Evolutionary conservation across 2,329 filamentous ascomycete genomes (phyloP).

Genomic region (Dactylellina haptotyla): DNA sequence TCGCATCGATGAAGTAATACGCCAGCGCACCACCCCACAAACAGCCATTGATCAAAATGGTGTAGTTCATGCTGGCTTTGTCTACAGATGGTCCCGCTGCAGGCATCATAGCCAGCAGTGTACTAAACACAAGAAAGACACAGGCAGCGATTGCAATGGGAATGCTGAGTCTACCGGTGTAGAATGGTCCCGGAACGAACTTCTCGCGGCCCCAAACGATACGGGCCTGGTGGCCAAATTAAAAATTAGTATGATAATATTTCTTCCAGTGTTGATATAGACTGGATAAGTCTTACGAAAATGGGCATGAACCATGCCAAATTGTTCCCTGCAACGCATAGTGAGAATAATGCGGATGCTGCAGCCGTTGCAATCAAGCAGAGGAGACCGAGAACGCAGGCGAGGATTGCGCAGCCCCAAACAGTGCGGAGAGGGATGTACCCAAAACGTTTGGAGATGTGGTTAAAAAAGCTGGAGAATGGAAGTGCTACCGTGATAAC

Average conservation of each 20-base stretch:
- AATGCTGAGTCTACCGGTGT: constrained; percentile 68
- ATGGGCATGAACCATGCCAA: constrained; percentile 71
- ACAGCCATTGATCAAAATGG: constrained; percentile 70
- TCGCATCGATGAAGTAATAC: constrained; percentile 69
- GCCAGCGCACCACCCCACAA: constrained; percentile 69
- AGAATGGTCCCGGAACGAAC: constrained; percentile 70
- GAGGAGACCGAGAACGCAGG: constrained; percentile 68
- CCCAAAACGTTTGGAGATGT: constrained; percentile 67
- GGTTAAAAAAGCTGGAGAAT: constrained; percentile 69
- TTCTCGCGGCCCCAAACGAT: constrained; percentile 69
- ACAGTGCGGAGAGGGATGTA: constrained; percentile 70
- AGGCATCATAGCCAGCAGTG: constrained; percentile 70
- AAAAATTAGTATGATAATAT: not conserved
- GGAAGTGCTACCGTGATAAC: constrained; percentile 64
- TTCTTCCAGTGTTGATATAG: not conserved
- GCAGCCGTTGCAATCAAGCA: constrained; percentile 70
- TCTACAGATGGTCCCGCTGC: constrained; percentile 67
- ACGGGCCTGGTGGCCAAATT: constrained; percentile 59
- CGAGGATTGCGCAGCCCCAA: constrained; percentile 67
- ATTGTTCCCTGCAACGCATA: constrained; percentile 71
- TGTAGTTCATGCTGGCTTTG: constrained; percentile 70
- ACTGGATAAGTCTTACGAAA: constrained; percentile 61
- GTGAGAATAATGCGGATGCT: constrained; percentile 70
- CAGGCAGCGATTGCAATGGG: constrained; percentile 68
- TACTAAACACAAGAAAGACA: constrained; percentile 68